Base-by-base conservation (phyloP, 768 basidiomycete species). In the Suillus fuscotomentosus region DNA sequence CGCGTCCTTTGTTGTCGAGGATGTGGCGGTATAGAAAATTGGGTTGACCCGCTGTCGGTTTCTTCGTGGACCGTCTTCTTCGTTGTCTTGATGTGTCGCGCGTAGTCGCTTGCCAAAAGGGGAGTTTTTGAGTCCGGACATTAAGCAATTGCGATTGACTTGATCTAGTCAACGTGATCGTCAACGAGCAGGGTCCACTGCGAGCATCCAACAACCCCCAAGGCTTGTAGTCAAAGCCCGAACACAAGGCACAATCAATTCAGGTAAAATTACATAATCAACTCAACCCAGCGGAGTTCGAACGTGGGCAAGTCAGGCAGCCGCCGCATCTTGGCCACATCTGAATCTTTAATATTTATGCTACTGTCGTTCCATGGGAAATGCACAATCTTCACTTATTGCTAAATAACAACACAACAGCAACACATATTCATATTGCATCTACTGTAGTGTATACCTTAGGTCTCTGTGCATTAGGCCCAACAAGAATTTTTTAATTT, bases 51-150 rank as follows among this genome's bases (percentile, higher is more conserved):
- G 80, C 47, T 81, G 82, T 47, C 86, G 79, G 68, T 77, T 84
- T 68, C 85, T 78, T 61, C 84, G 74, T 0, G 84, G 85, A 48
- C 82, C 82, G 60, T 88, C 85, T 64, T 89, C 88, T 24, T 75
- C 76, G 36, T 67, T 48, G 70, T 90, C 88, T 69, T 84, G 81
- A 66, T 89, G 86, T 5, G 88, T 83, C 15, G 88, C 88, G 50
- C 91, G 86, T n/a, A 93, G 82, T 14, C 91, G 86, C 72, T 92
- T 93, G 50, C 90, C 91, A 77, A 91, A 93, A 1, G 89, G 89
- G 71, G 91, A 92, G 77, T 92, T 92, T 81, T 90, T 91, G 77
- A 92, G 83, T 62, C 86, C 85, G 64, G 90, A 88, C 90, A 91
- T 91, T 24, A 50, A 64, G 17, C 55, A 20, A 20, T 9, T 53